Conservation (phyloP, 2,329 filamentous ascomycete genomes). For the Penicillium sp. region DNA sequence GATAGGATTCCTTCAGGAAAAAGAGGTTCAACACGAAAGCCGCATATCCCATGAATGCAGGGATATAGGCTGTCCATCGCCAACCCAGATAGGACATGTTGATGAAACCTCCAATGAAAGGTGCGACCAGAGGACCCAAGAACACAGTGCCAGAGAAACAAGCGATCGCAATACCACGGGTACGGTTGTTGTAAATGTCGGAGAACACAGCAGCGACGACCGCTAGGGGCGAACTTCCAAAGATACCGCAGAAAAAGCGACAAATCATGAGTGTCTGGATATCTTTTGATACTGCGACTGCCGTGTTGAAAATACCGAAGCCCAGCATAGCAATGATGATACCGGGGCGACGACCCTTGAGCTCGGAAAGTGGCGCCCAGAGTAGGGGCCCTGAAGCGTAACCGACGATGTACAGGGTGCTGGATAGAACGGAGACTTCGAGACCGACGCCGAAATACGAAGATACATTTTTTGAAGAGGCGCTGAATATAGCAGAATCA, state of each 20-base stretch:
- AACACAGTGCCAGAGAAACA: conserved; percentile 54
- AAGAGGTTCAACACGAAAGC: conserved; percentile 50
- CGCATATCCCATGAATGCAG: conserved; percentile 55
- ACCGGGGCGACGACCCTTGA: conserved; percentile 56
- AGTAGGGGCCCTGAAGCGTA: conserved; percentile 57
- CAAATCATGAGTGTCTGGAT: conserved; percentile 41
- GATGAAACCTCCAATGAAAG: conserved; percentile 57
- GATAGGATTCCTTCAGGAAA: conserved; percentile 58
- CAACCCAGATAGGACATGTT: conserved; percentile 49
- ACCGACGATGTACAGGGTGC: conserved; percentile 48
- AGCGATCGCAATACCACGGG: conserved; percentile 38
- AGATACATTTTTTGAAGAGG: conserved; percentile 57
- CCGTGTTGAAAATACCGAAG: conserved; percentile 46
- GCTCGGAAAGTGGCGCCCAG: conserved; percentile 61
- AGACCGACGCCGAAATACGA: conserved; percentile 42
- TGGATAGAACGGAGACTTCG: conserved; percentile 44
- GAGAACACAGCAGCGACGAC: conserved; percentile 45
- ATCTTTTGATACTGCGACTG: conserved; percentile 41
- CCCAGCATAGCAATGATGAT: conserved; percentile 43
- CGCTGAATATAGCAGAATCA: conserved; percentile 62
- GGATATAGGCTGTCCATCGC: conserved; percentile 57
- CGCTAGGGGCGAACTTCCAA: conserved; percentile 43
- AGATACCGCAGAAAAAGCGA: conserved; percentile 47
- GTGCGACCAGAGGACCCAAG: conserved; percentile 52
- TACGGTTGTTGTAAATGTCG: conserved; percentile 50